A percentile compares a stretch with the other conserved stretches of the same genome.
phyloP scores from a whole-genome alignment of 768 basidiomycete genomes.

The Cantharellus anzutake region DNA sequence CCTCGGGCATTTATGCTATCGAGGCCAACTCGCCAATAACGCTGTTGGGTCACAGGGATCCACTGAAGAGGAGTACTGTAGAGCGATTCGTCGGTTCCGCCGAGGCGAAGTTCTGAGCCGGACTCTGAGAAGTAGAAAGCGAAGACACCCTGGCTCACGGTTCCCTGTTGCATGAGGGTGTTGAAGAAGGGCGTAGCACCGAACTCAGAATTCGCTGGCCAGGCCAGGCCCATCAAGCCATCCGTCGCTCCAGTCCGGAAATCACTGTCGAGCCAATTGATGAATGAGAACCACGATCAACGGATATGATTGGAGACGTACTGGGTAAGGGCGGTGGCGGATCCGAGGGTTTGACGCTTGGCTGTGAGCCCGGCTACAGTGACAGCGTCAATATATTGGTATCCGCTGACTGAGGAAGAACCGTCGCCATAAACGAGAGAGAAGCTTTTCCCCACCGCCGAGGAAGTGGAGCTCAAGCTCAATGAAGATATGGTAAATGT shows the following conservation, averaged over 20 bases:
- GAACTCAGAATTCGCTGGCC: slow-evolving; percentile 12
- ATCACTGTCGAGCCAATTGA: not conserved
- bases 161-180: slow-evolving; percentile 11
- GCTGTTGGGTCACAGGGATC: slow-evolving; percentile 14
- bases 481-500: slow-evolving; percentile 7
- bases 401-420: slow-evolving; percentile 18
- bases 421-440: slow-evolving; percentile 25
- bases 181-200: slow-evolving; percentile 13
- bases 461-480: slow-evolving; percentile 18
- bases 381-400: slow-evolving; percentile 29
- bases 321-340: slow-evolving; percentile 22
- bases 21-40: slow-evolving; percentile 14
- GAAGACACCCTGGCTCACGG: slow-evolving; percentile 11
- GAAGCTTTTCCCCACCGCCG: slow-evolving; percentile 16
- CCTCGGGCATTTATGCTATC: slow-evolving; percentile 7
- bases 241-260: slow-evolving; percentile 16
- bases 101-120: slow-evolving; percentile 19
- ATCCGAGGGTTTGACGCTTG: slow-evolving; percentile 24
- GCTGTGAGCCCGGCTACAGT: slow-evolving; percentile 27
- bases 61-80: slow-evolving; percentile 18
- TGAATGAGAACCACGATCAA: not conserved
- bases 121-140: slow-evolving; percentile 14
- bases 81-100: slow-evolving; percentile 18
- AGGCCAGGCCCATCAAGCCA: slow-evolving; percentile 24
- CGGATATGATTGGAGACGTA: not conserved